A percentile compares a stretch with the other conserved stretches of the same genome.
Evolutionary conservation across 768 basidiomycete genomes (phyloP).

Genomic region (Boletus insuetus): DNA sequence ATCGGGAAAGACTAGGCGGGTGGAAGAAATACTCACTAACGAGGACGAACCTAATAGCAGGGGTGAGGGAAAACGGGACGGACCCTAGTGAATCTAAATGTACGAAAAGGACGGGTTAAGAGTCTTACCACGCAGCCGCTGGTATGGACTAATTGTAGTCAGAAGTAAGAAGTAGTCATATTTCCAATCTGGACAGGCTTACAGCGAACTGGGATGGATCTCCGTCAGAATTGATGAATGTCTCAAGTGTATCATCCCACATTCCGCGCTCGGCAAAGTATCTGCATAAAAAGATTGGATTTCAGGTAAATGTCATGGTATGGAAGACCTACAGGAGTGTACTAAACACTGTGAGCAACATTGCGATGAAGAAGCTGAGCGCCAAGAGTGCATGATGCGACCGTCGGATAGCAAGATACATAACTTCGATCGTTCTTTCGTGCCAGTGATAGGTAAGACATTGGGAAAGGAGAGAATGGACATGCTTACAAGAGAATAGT

Average conservation of each 20-base stretch:
- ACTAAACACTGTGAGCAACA: conserved; percentile 85
- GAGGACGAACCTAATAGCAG: conserved; percentile 56
- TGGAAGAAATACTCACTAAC: conserved; percentile 55
- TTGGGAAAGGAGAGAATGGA: background rate
- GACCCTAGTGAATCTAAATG: background rate
- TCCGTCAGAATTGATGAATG: conserved; percentile 83
- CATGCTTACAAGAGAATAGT: conserved; percentile 75
- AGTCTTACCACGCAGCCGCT: conserved; percentile 70
- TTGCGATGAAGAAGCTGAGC: conserved; percentile 83
- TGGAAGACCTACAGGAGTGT: conserved; percentile 62
- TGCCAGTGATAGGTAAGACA: background rate
- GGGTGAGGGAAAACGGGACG: background rate
- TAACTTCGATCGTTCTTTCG: conserved; percentile 80
- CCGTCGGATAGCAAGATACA: conserved; percentile 84
- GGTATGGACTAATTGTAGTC: conserved; percentile 54
- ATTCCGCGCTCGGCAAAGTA: conserved; percentile 90
- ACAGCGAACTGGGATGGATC: conserved; percentile 79
- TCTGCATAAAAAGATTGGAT: conserved; percentile 31
- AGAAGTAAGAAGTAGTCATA: background rate
- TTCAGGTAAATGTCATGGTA: background rate
- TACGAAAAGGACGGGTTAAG: background rate
- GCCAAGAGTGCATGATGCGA: conserved; percentile 87
- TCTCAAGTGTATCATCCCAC: conserved; percentile 79
- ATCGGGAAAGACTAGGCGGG: background rate
- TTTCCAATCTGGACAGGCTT: conserved; percentile 19